Conservation (phyloP, 1,139 yeast species). For the Saccharomyces hybrid region DNA sequence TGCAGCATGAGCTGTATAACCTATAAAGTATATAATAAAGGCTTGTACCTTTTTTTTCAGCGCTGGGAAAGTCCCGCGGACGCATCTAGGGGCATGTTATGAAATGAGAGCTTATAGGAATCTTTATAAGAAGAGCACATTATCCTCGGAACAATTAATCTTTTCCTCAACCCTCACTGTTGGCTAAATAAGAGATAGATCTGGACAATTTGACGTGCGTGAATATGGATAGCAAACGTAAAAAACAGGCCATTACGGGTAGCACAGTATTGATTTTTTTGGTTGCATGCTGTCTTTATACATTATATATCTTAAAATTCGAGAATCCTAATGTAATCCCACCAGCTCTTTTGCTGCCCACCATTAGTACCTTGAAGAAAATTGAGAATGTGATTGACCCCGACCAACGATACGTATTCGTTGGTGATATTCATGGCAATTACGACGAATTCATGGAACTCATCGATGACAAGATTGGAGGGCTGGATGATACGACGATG, state of each 20-base stretch:
- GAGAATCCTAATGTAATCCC: not conserved
- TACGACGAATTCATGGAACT: conserved; percentile 47
- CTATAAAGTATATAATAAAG: not conserved
- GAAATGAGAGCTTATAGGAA: not conserved
- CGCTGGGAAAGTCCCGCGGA: not conserved
- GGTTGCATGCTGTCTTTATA: not conserved
- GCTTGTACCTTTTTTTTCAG: not conserved
- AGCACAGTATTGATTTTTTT: not conserved
- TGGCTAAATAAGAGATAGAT: too few relatives aligned
- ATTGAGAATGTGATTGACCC: conserved; percentile 1
- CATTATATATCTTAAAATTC: not conserved
- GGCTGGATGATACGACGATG: conserved; percentile 15
- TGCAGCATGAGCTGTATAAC: not conserved
- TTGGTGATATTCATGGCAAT: conserved; percentile 90
- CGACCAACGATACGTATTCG: conserved; percentile 34
- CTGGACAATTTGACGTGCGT: not conserved
- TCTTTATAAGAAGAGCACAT: not conserved
- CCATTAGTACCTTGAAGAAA: conserved; percentile 30
- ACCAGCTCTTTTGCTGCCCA: conserved; percentile 4
- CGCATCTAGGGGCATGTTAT: too few relatives aligned
- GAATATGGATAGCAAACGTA: not conserved
- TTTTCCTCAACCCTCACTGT: not conserved
- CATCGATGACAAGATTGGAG: conserved; percentile 55
- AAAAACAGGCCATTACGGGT: not conserved
- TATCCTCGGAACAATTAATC: not conserved